Base-by-base conservation (phyloP, 768 basidiomycete species). In the Gloeostereum incarnatum region DNA sequence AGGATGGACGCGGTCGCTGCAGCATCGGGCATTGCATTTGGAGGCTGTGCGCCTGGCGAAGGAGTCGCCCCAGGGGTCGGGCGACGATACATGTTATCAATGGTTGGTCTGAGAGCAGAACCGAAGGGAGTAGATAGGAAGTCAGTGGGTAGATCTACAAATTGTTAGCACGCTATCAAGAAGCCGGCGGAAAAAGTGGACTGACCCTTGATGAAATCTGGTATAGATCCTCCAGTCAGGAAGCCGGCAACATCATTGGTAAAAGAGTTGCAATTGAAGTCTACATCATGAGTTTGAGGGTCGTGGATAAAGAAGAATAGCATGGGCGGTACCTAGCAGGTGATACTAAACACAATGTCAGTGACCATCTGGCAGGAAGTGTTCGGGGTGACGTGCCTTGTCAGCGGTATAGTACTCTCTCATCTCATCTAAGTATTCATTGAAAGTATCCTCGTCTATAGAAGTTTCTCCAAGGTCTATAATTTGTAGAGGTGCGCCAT, bases 191-290 rank as follows among this genome's bases (percentile, higher is more conserved):
- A 13, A 31, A 9, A 13, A 19, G 31, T n/a, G 14, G 24, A 54
- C 65, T 39, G 46, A 81, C 91, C 83, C 60, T 75, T 85, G 45
- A 97, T 87, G 58, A 78, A 90, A 2, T 67, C 46, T 3, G 92
- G 92, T 38, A 96, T 86, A 11, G 76, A 75, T 3, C 69, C 69
- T 20, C 91, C 90, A 0, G 88, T 94, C 34, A 97, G 59, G 52
- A 96, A 92, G 2, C 84, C 90, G 23, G 90, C 61, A 41, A 78
- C 78, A 46, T 94, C 90, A 42, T 82, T 88, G 2, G 90, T 92
- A 47, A 97, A 97, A 2, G 87, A 84, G 56, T 97, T 97, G 58
- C 92, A 96, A 50, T 96, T 96, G 47, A 93, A 93, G 30, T 94
- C 89, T 82, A 45, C 10, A 4, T 29, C 8, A 33, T 18, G 9